Conservation (phyloP, 2,329 filamentous ascomycete genomes). For the Saccharata proteae region DNA sequence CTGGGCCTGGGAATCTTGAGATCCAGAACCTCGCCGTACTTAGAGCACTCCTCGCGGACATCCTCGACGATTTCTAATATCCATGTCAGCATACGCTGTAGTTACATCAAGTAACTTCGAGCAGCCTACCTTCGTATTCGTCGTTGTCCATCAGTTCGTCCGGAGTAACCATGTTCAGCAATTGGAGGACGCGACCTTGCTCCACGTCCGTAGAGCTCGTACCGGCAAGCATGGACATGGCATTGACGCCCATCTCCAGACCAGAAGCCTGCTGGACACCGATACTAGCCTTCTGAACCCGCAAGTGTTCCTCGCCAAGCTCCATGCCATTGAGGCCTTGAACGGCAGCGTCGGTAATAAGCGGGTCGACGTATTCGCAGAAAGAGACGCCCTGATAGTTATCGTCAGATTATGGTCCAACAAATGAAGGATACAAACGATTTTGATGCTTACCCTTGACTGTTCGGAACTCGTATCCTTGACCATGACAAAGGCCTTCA, state of each 20-base stretch:
- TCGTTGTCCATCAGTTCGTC: constrained; percentile 90
- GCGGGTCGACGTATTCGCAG: constrained; percentile 78
- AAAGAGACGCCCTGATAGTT: constrained; percentile 73
- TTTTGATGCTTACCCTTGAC: constrained; percentile 55
- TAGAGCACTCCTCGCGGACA: constrained; percentile 81
- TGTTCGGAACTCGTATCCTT: constrained; percentile 79
- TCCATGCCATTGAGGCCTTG: constrained; percentile 90
- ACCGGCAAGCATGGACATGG: constrained; percentile 94
- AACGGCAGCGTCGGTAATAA: constrained; percentile 70
- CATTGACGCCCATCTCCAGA: constrained; percentile 90
- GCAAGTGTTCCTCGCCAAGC: constrained; percentile 74
- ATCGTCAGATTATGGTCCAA: constrained; percentile 7
- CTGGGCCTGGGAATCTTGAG: constrained; percentile 85
- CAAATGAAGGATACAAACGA: constrained; percentile 9
- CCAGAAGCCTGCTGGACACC: constrained; percentile 87
- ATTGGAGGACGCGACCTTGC: constrained; percentile 71
- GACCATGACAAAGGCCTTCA: constrained; percentile 83
- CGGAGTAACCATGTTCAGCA: constrained; percentile 96
- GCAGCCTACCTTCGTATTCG: constrained; percentile 73
- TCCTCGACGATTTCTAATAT: constrained; percentile 89
- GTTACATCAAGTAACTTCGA: too few species aligned
- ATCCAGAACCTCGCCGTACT: constrained; percentile 76
- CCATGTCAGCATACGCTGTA: constrained; percentile 22
- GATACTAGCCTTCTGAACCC: constrained; percentile 79
- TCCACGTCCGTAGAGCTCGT: constrained; percentile 71